Conservation (phyloP, 352 stramenopile species). For the Blastocystis sp. region DNA sequence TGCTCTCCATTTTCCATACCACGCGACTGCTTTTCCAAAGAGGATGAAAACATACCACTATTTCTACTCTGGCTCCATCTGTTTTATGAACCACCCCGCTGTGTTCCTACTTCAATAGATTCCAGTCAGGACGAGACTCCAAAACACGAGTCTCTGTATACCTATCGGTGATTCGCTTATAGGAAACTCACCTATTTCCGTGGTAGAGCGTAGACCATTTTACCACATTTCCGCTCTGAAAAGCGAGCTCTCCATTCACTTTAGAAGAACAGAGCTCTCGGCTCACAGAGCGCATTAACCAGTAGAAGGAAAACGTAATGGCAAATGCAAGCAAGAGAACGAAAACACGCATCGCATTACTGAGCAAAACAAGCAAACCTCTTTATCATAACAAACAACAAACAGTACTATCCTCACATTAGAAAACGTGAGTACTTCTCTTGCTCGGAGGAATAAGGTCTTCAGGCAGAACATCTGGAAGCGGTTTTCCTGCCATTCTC, state of each 20-base stretch:
- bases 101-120: too few relatives aligned
- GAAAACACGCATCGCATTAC: background rate
- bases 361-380: background rate
- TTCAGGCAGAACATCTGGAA: constrained; percentile 67
- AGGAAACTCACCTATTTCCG: too few relatives aligned
- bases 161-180: too few relatives aligned
- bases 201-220: too few relatives aligned
- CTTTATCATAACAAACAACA: background rate
- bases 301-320: background rate
- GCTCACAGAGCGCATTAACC: too few relatives aligned
- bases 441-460: constrained; percentile 63
- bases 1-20: too few relatives aligned
- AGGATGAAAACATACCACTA: too few relatives aligned
- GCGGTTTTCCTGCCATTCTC: constrained; percentile 70
- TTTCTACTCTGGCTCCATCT: too few relatives aligned
- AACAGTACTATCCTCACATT: background rate
- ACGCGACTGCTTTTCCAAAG: too few relatives aligned
- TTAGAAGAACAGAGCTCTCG: background rate
- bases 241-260: background rate
- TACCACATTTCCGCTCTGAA: background rate
- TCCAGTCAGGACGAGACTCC: too few relatives aligned
- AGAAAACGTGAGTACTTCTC: constrained; percentile 60
- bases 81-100: too few relatives aligned
- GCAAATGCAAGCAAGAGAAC: background rate
- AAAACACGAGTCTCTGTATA: too few relatives aligned